Conservation (phyloP, 176 grass and related monocot genomes). For the Triticum monococcum region DNA sequence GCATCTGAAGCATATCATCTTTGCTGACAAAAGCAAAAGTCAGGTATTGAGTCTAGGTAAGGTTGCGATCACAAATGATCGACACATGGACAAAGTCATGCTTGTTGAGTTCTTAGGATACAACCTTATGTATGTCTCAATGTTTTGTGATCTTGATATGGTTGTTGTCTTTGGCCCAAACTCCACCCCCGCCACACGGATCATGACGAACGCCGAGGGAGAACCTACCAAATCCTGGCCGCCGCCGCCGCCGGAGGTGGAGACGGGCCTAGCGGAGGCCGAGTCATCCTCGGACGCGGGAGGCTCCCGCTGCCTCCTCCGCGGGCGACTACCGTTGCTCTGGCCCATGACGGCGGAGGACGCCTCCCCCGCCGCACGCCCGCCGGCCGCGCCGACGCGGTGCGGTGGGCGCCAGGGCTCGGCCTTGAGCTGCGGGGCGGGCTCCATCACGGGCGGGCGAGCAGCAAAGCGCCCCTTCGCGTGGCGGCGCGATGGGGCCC, state of each 20-base stretch:
- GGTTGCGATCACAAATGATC: no score
- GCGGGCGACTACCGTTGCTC: constrained; percentile 38
- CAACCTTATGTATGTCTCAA: no score
- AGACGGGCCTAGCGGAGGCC: constrained; percentile 66
- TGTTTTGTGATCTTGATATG: no score
- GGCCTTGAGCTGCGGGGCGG: constrained; percentile 15
- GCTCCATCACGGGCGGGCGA: constrained; percentile 10
- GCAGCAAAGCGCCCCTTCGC: not conserved
- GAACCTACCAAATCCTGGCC: constrained; percentile 63
- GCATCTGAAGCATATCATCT: no score
- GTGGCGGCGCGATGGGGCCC: not conserved
- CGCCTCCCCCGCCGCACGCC: constrained; percentile 31
- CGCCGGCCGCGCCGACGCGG: not conserved
- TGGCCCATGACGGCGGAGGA: constrained; percentile 65
- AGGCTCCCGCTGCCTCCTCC: constrained; percentile 37
- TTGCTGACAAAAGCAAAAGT: no score
- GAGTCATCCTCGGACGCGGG: constrained; percentile 68
- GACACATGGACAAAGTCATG: no score
- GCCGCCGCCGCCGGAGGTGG: constrained; percentile 48
- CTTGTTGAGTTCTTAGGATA: no score
- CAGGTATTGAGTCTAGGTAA: no score
- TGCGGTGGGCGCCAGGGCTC: constrained; percentile 47
- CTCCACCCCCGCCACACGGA: not conserved
- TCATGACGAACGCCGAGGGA: not conserved
- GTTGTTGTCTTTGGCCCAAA: no score